Percentiles rank a stretch among this genome's conserved stretches.
Evolutionary conservation across 2,329 filamentous ascomycete species (phyloP).

Genomic region (Mycocentrospora acerina): DNA sequence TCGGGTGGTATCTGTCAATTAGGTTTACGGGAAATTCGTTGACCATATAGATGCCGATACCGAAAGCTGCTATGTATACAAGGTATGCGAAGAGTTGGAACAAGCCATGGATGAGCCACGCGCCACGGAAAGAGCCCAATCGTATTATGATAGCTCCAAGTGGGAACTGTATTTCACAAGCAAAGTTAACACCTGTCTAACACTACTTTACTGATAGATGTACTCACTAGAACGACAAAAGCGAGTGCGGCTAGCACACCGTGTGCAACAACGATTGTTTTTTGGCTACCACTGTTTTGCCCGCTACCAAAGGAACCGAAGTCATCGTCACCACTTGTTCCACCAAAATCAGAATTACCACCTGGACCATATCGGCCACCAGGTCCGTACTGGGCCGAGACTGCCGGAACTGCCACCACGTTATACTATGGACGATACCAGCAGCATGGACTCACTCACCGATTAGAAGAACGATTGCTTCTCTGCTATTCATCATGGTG

Average conservation of each 20-base stretch:
- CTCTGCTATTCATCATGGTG: conserved; percentile 10
- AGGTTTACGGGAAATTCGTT: conserved; percentile 29
- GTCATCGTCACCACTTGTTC: conserved; percentile 1
- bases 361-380: conserved; percentile 10
- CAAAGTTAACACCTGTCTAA: too few relatives aligned
- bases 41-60: conserved; percentile 54
- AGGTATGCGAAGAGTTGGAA: conserved; percentile 53
- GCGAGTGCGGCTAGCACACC: conserved; percentile 46
- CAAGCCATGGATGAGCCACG: conserved; percentile 46
- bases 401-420: conserved; percentile 9
- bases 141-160: conserved; percentile 47
- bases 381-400: conserved; percentile 16
- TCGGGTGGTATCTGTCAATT: conserved; percentile 48
- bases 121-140: conserved; percentile 42
- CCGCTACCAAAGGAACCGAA: conserved; percentile 4
- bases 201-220: too few relatives aligned
- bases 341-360: conserved; percentile 4
- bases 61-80: conserved; percentile 52
- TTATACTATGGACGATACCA: conserved; percentile 4
- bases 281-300: conserved; percentile 7
- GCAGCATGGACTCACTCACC: conserved; percentile 6
- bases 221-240: conserved; percentile 41
- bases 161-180: conserved; percentile 33
- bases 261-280: conserved; percentile 42
- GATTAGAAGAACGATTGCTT: conserved; percentile 12